Conservation (phyloP, 2,329 filamentous ascomycete species). For the Pseudogymnoascus sp. region DNA sequence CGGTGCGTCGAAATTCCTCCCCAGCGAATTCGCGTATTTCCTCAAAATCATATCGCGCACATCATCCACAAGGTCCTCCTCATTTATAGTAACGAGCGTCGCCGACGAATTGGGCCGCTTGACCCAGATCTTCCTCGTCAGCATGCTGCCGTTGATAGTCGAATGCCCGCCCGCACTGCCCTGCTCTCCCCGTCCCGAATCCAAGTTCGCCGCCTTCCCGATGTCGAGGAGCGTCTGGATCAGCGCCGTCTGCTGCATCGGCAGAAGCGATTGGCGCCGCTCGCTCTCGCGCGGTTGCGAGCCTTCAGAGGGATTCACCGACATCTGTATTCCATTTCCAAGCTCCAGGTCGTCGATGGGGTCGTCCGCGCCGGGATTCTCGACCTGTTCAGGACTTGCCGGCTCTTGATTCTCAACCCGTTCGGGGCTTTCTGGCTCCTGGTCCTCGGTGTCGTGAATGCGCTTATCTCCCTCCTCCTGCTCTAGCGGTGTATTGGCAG, state of each 20-base stretch:
- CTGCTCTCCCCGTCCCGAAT: slow-evolving; percentile 22
- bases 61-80: slow-evolving; percentile 91
- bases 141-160: slow-evolving; percentile 38
- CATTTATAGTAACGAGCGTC: slow-evolving; percentile 75
- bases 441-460: background rate
- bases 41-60: slow-evolving; percentile 84
- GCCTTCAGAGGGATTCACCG: background rate
- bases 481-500: background rate
- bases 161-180: slow-evolving; percentile 19
- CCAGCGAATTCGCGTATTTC: slow-evolving; percentile 91
- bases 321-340: slow-evolving; percentile 2
- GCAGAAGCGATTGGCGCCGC: slow-evolving; percentile 38
- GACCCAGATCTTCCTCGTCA: slow-evolving; percentile 86
- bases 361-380: background rate
- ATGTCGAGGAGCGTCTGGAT: slow-evolving; percentile 48
- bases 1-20: slow-evolving; percentile 80
- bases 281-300: slow-evolving; percentile 20
- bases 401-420: background rate
- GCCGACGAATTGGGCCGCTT: slow-evolving; percentile 78
- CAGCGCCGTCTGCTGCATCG: slow-evolving; percentile 37
- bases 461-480: background rate
- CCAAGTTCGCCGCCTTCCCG: slow-evolving; percentile 29
- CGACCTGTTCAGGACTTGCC: background rate
- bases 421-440: background rate
- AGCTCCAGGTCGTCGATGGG: background rate